A percentile compares a stretch with the other conserved stretches of the same genome.
Conservation (phyloP, 495 filamentous ascomycete genomes). For the Echria macrotheca region DNA sequence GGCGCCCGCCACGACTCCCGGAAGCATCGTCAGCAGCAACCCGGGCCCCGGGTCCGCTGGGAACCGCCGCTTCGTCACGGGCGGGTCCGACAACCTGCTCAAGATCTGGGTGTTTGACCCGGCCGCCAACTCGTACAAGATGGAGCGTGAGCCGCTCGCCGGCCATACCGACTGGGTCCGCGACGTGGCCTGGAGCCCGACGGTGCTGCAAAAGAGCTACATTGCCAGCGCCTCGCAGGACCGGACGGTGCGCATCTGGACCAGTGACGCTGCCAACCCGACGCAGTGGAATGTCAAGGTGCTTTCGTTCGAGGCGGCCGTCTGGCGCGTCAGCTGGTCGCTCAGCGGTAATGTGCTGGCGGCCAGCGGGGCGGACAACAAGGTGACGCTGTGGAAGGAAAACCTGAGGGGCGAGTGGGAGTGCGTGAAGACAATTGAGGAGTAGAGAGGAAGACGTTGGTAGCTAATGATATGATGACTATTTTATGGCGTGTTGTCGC, state of each 20-base stretch:
- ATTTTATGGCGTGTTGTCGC: no score
- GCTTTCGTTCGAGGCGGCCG: constrained; percentile 76
- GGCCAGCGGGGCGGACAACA: constrained; percentile 90
- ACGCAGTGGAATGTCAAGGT: constrained; percentile 76
- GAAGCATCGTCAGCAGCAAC: constrained; percentile 68
- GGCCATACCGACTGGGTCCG: constrained; percentile 98
- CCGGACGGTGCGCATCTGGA: constrained; percentile 97
- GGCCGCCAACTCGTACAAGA: constrained; percentile 45
- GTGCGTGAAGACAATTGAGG: constrained; percentile 91
- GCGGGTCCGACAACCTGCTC: constrained; percentile 85
- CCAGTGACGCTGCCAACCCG: constrained; percentile 54
- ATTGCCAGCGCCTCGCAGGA: constrained; percentile 94
- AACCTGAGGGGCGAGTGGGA: constrained; percentile 81
- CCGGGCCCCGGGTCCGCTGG: constrained; percentile 53
- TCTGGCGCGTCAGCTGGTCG: constrained; percentile 98
- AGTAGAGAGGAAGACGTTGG: constrained; percentile 44
- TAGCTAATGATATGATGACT: no score
- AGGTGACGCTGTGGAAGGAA: constrained; percentile 87
- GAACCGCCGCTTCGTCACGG: constrained; percentile 79
- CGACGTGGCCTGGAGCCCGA: constrained; percentile 95
- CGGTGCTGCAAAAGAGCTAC: constrained; percentile 88
- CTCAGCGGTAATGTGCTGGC: constrained; percentile 96
- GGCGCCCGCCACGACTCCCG: constrained; percentile 78
- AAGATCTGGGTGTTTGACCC: constrained; percentile 74
- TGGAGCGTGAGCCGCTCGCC: constrained; percentile 49